Evolutionary conservation across 441 rosid species (phyloP), one percentile per base, ranked within the genome.

Genomic region (Populus hybrid): DNA sequence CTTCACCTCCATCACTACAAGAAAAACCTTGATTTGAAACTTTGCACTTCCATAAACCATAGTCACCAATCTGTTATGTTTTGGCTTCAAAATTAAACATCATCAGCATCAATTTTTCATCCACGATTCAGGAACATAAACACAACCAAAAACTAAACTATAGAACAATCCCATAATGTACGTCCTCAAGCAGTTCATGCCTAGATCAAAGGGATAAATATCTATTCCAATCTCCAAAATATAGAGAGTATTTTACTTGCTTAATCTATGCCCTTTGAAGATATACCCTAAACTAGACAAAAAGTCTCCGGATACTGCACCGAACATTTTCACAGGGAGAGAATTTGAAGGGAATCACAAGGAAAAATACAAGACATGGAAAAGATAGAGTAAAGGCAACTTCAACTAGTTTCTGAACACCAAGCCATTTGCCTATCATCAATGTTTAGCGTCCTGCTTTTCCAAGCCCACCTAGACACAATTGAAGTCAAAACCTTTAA

Each of bases 401-500:
- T 67, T 78, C 71, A 76, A 81, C 76, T 64, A 50, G 78, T 78
- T 79, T 76, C 14, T 64, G 78, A 79, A 71, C 76, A 81, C 81
- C 77, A 84, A 75, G 82, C 81, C 84, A 79, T 78, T 80, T 74
- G 81, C 79, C 71, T 76, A 78, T 76, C 77, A 80, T 63, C 72
- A 31, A 66, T 56, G 66, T 76, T 73, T 78, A 64, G 80, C 74
- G 38, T 83, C 81, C 81, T 63, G 82, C 82, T 77, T 81, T 79
- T 82, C 82, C 88, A 69, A 42, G 78, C 75, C 76, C 77, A 86
- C 90, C 88, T 84, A 84, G 68, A 78, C 75, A 84, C 50, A 77
- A 69, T 69, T 42, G 3, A 69, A 76, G 71, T 33, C 18, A 76
- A 63, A 71, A 64, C 70, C 76, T 71, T 45, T 40, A 78, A 75